These are phyloP conservation scores for Aeschynomene evenia DNA, from an alignment of 306 rosid genomes.

Conservation along the genomic window DNA sequence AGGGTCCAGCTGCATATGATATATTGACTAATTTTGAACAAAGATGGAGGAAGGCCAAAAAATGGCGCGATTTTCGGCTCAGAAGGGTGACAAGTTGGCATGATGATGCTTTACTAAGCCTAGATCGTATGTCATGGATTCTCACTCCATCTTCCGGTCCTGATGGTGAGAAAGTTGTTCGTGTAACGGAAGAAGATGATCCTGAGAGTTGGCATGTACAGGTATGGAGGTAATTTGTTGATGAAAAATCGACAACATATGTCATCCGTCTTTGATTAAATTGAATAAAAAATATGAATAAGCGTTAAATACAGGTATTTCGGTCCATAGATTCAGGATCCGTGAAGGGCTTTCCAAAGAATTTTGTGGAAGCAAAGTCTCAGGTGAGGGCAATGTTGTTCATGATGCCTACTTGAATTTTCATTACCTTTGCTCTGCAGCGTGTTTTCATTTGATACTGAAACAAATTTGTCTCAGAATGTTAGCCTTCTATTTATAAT, in stretches of 20 bases:
- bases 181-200: slow-evolving; percentile 48
- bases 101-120: slow-evolving; percentile 65
- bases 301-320: slow-evolving; percentile 60
- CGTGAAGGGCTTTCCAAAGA: slow-evolving; percentile 74
- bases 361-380: slow-evolving; percentile 51
- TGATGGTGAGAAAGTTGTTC: slow-evolving; percentile 42
- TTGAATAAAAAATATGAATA: slow-evolving; percentile 5
- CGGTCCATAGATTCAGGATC: slow-evolving; percentile 84
- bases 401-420: slow-evolving; percentile 9
- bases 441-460: background rate
- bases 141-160: slow-evolving; percentile 45
- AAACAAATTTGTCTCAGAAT: background rate
- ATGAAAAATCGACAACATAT: background rate
- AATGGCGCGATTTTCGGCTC: slow-evolving; percentile 61
- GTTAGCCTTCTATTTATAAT: background rate
- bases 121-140: slow-evolving; percentile 72
- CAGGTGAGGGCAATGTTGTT: slow-evolving; percentile 51
- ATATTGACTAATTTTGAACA: slow-evolving; percentile 68
- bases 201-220: slow-evolving; percentile 71
- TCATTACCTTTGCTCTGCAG: background rate
- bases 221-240: slow-evolving; percentile 42
- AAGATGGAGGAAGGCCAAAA: slow-evolving; percentile 66
- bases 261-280: slow-evolving; percentile 3
- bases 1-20: slow-evolving; percentile 87
- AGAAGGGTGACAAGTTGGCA: slow-evolving; percentile 57